These are phyloP conservation scores for Pseudisothecium myosuroides DNA, from an alignment of 225 moss, liverwort and hornwort species.

Conservation along the genomic window DNA sequence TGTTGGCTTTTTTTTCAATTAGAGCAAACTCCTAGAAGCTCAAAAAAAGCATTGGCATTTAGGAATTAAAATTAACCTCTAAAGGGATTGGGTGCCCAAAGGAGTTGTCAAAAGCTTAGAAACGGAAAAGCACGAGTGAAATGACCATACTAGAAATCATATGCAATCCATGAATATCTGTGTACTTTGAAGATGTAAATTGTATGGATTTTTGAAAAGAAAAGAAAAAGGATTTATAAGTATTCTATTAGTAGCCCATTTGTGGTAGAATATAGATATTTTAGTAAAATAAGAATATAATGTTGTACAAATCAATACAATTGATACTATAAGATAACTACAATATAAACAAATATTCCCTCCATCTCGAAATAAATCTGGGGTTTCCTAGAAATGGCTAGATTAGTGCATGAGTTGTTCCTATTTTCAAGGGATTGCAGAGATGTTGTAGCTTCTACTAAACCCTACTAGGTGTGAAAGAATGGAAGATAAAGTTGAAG, in stretches of 20 bases:
- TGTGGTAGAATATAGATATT: not conserved
- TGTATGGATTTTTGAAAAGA: no score
- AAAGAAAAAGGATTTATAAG: rapidly evolving
- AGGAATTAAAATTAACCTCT: not conserved
- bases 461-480: no score
- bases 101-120: not conserved
- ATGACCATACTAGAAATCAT: not conserved
- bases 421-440: no score
- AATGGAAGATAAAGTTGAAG: no score
- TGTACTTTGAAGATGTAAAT: not conserved
- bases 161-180: not conserved
- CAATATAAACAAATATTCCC: not conserved
- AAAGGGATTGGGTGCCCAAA: rapidly evolving
- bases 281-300: not conserved
- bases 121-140: not conserved
- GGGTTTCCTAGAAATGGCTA: no score
- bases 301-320: not conserved
- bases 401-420: no score
- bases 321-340: not conserved
- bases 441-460: no score
- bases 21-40: no score
- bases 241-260: not conserved
- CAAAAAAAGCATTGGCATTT: no score
- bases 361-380: no score
- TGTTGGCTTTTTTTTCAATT: no score